phyloP scores from a whole-genome alignment of 179 eudicot genomes.

The Spinacia oleracea region DNA sequence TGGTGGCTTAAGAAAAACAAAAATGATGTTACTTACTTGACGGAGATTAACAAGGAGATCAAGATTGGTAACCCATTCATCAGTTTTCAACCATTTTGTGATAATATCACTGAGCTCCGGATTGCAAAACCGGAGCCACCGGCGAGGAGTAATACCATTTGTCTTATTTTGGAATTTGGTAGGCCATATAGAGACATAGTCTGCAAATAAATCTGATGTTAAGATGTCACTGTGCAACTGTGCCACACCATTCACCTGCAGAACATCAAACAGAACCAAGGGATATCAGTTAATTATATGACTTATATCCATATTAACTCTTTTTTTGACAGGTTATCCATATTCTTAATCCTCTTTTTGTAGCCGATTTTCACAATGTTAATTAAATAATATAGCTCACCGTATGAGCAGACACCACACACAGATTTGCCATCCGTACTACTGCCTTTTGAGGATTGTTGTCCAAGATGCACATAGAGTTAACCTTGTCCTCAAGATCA shows the following conservation, averaged over 20 bases:
- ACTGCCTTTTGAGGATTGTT: conserved; percentile 85
- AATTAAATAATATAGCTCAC: conserved; percentile 42
- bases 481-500: conserved; percentile 72
- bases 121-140: conserved; percentile 94
- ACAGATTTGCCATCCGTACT: conserved; percentile 94
- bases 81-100: conserved; percentile 92
- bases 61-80: conserved; percentile 91
- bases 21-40: conserved; percentile 50
- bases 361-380: not conserved
- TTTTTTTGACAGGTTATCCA: no score
- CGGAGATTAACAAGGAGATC: conserved; percentile 79
- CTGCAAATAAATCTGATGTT: conserved; percentile 83
- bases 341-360: not conserved
- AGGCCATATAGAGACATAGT: conserved; percentile 96
- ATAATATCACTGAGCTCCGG: conserved; percentile 88
- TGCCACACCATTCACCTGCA: conserved; percentile 98
- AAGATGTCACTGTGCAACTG: conserved; percentile 97
- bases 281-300: not conserved
- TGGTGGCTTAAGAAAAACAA: not conserved
- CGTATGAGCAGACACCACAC: conserved; percentile 95
- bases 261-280: conserved; percentile 15
- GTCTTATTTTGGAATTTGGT: conserved; percentile 95
- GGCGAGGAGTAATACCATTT: conserved; percentile 97
- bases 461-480: conserved; percentile 73
- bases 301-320: no score